Evolutionary conservation across 2,329 filamentous ascomycete species (phyloP), one percentile per base, ranked within the genome.

Genomic region (Aspergillus sp.): DNA sequence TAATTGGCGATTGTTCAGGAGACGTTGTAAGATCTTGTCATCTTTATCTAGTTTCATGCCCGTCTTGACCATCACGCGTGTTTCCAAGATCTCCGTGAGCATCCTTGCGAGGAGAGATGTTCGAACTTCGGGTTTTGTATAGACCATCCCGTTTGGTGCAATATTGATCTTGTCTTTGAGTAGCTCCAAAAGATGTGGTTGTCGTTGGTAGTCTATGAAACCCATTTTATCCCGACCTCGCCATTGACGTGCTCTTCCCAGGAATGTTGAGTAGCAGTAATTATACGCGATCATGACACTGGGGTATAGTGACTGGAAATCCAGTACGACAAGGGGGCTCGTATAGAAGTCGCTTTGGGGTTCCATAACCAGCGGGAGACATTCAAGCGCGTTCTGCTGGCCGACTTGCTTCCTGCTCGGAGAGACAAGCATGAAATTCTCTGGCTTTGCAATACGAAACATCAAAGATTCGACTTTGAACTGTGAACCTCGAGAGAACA

Each of bases 211-310:
- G 52, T 95, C 85, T 23, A 83, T 83, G 63, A 97, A 95, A 0
- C 93, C 93, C 85, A 98, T 89, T 70, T 97, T 95, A 72, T 89
- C 90, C 25, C 80, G 83, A 2, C 90, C 90, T n/a, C 89, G 82
- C 91, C 91, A 96, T 57, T 83, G 82, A 23, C 83, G 81, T 35
- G 95, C 83, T 25, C 93, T 82, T 0, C 93, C 93, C 0, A 97
- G 76, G 58, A 90, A 98, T 0, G 93, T 98, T 0, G 93, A 97
- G 64, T 98, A 98, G 71, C 93, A 98, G 64, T 96, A 93, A 61
- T 98, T 98, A 73, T 98, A 97, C 0, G 93, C 93, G 62, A 98
- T 97, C 90, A 98, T 96, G 51, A 97, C 85, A 67, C 90, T 96
- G 0, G 93, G 93, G 56, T 98, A 98, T 43, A 98, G 72, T 50